Conservation (phyloP, 495 filamentous ascomycete genomes). For the Aspergillus ostianus region DNA sequence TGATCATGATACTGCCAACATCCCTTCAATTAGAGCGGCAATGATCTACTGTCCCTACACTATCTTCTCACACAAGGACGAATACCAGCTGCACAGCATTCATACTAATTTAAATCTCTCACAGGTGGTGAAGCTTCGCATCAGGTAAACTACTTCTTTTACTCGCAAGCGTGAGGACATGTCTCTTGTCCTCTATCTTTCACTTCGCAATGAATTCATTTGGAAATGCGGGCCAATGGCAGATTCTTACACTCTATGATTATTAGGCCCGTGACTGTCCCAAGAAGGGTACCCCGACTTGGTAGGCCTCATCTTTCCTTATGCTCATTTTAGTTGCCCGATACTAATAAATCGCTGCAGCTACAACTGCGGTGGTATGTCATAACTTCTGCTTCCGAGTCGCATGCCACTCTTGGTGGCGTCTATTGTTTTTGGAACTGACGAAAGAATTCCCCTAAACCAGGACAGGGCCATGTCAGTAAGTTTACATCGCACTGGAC, state of each 20-base stretch:
- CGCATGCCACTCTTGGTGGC: background rate
- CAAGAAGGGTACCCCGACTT: conserved; percentile 87
- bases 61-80: conserved; percentile 6
- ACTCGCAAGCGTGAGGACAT: conserved; percentile 5
- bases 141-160: conserved; percentile 48
- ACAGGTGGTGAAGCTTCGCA: conserved; percentile 74
- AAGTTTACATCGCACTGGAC: conserved; percentile 34
- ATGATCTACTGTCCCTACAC: conserved; percentile 1
- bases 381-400: conserved; percentile 11
- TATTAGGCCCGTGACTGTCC: conserved; percentile 87
- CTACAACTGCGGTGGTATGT: conserved; percentile 79
- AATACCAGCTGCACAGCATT: background rate
- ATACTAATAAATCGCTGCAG: conserved; percentile 35
- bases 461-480: conserved; percentile 87
- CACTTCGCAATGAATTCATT: conserved; percentile 10
- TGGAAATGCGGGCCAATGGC: background rate
- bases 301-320: conserved; percentile 47
- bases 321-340: background rate
- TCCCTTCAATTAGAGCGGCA: background rate
- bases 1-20: background rate
- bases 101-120: background rate
- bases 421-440: conserved; percentile 14
- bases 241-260: conserved; percentile 14
- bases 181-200: background rate
- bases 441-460: background rate